Evolutionary conservation across 257 asterid genomes (phyloP).

Genomic region (Lavandula angustifolia): DNA sequence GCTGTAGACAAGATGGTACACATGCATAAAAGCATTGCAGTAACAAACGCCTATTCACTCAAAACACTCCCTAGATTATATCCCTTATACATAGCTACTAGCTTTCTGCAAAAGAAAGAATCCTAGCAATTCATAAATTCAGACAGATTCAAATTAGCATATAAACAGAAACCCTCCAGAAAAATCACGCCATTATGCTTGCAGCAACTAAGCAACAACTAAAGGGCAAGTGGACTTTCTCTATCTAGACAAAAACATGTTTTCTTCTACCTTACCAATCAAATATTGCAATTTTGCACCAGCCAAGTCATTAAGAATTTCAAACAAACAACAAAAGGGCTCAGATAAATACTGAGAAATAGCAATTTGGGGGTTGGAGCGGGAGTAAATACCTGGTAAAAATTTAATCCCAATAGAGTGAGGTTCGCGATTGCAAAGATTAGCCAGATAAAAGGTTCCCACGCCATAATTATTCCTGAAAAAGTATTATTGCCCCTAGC

Average conservation of each 20-base stretch:
- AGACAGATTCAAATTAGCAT: conserved; percentile 18
- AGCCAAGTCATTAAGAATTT: neutral
- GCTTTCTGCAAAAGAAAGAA: neutral
- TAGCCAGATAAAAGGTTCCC: conserved; percentile 69
- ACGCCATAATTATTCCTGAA: conserved; percentile 42
- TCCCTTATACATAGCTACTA: no score
- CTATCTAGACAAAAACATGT: conserved; percentile 6
- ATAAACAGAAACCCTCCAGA: conserved; percentile 26
- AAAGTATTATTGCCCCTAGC: conserved; percentile 5
- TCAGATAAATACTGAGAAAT: neutral
- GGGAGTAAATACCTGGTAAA: conserved; percentile 64
- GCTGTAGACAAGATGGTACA: neutral
- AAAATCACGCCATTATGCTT: conserved; percentile 21
- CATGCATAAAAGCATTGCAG: neutral
- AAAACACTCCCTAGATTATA: no score
- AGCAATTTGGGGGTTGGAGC: neutral
- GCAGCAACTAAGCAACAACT: conserved; percentile 1
- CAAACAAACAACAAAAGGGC: conserved; percentile 13
- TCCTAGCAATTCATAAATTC: neutral
- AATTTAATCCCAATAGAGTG: conserved; percentile 54
- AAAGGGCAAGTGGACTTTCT: conserved; percentile 19
- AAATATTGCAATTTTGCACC: conserved; percentile 14
- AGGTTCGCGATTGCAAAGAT: conserved; percentile 54
- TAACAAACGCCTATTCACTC: conserved; percentile 5
- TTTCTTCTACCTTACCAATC: neutral